Base-by-base conservation (phyloP, 2,329 filamentous ascomycete genomes). In the Trichoderma sp. region DNA sequence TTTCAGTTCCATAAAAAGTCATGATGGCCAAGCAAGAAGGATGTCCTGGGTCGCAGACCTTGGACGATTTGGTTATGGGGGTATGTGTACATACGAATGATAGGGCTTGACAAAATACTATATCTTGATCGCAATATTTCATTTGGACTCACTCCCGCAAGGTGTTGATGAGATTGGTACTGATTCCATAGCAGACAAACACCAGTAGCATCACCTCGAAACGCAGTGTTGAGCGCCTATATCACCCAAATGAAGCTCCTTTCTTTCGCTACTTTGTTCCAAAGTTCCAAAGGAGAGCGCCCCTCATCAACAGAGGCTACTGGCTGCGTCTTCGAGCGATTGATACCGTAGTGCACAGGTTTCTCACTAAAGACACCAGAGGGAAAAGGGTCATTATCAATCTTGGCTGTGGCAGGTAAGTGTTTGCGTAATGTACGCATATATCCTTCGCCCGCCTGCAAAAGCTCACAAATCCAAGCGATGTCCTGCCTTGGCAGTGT, bases 181-280 rank as follows among this genome's bases (percentile, higher is more conserved):
- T 67, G 9, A 58, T 32, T 17, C 7, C 17, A 22, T 37, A 39
- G 57, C 68, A 92, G 87, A 97, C 93, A 68, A 97, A 97, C 77
- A 94, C 89, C 76, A 94, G 92, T 79, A 96, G 92, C 75, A 97
- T 97, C 72, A 90, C 94, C 17, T 97, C 93, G 15, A 97, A 97
- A 77, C 84, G 93, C 72, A 95, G 93, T 73, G 94, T 97, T n/a
- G 93, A 97, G 76, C 90, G 90, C 72, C 82, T 97, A 15, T 97
- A 97, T 78, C 90, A 92, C 75, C 84, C 90, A 17, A 74, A 87
- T 70, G 89, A 96, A 74, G 87, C 91, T 32, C 91, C 96, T 76
- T 97, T 92, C 81, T 94, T 95, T 73, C 90, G 91, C 56, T 90
- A 92, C 75, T 97, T 97, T 78, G 92, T 97, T 37, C 89, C 87